A percentile compares a stretch with the other conserved stretches of the same genome.
Conservation (phyloP, 73 alveolate species). For the Urostyla sp. region DNA sequence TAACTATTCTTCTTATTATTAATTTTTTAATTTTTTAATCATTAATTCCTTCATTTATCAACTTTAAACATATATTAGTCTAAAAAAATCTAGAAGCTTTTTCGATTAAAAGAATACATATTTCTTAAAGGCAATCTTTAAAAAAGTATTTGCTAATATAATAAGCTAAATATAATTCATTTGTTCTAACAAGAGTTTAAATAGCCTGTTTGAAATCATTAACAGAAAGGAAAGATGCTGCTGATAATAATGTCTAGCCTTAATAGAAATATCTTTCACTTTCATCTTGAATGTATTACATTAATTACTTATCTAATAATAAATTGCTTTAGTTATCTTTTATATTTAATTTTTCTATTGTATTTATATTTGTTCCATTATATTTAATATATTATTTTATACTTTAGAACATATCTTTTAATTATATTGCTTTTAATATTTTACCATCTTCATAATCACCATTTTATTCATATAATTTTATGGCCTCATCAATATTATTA, state of each 20-base stretch:
- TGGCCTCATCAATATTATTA: constrained; percentile 50
- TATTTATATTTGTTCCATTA: not conserved
- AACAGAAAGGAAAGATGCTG: constrained; percentile 46
- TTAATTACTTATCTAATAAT: constrained; percentile 13
- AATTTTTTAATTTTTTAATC: not conserved
- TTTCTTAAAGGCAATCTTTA: constrained; percentile 26
- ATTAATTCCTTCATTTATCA: not conserved
- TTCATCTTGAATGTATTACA: constrained; percentile 4
- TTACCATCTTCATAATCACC: constrained; percentile 67
- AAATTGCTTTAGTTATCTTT: constrained; percentile 5
- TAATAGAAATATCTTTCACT: constrained; percentile 24
- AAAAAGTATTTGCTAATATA: constrained; percentile 8
- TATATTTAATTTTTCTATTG: not conserved
- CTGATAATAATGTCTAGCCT: constrained; percentile 54
- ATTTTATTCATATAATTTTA: constrained; percentile 14
- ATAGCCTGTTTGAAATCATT: constrained; percentile 48
- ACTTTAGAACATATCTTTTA: constrained; percentile 43
- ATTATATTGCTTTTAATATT: constrained; percentile 22
- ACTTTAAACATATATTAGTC: constrained; percentile 13
- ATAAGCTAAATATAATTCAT: constrained; percentile 52
- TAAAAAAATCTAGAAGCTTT: constrained; percentile 44
- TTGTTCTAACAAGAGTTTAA: constrained; percentile 23
- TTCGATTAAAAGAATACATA: not conserved
- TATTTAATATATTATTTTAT: constrained; percentile 6
- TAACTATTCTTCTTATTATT: not conserved